Evolutionary conservation across 2,329 filamentous ascomycete species (phyloP).

Genomic region (Aspergillus ochraceoroseus): DNA sequence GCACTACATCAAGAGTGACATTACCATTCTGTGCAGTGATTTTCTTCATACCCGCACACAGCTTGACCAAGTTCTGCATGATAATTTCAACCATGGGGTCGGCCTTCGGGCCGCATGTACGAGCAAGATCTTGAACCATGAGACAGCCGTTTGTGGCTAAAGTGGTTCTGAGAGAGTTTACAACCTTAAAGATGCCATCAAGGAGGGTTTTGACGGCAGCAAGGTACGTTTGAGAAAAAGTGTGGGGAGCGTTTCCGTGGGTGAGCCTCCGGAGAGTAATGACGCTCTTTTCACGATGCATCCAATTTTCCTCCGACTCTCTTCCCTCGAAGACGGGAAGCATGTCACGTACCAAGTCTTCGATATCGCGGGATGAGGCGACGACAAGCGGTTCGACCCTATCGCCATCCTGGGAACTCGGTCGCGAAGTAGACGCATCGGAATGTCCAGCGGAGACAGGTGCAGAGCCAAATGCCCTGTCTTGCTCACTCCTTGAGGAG

Average conservation of each 20-base stretch:
- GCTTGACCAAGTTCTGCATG: conserved; percentile 82
- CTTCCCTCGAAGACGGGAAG: conserved; percentile 74
- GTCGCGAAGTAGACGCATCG: conserved; percentile 8
- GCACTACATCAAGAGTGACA: conserved; percentile 70
- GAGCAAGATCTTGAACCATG: conserved; percentile 78
- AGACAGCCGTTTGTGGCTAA: conserved; percentile 81
- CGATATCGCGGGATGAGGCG: conserved; percentile 79
- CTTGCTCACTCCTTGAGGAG: conserved; percentile 22
- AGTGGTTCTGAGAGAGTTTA: conserved; percentile 80
- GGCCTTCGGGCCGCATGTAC: conserved; percentile 68
- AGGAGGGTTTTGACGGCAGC: conserved; percentile 66
- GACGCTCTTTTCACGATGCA: conserved; percentile 75
- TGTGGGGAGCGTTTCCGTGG: conserved; percentile 74
- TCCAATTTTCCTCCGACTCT: conserved; percentile 88
- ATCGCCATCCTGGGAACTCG: conserved; percentile 54
- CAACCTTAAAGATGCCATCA: conserved; percentile 82
- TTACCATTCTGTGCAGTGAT: conserved; percentile 84
- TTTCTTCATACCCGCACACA: conserved; percentile 86
- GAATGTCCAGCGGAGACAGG: conserved; percentile 1
- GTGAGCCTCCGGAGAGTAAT: conserved; percentile 70
- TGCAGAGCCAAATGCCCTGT: conserved; percentile 35
- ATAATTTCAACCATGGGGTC: conserved; percentile 87
- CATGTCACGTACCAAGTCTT: conserved; percentile 82
- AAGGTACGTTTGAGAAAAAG: conserved; percentile 69
- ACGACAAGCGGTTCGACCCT: conserved; percentile 69